Percentiles rank a stretch among this genome's conserved stretches.
Conservation (phyloP, 176 grass and related monocot species). For the Tillandsia leiboldiana region DNA sequence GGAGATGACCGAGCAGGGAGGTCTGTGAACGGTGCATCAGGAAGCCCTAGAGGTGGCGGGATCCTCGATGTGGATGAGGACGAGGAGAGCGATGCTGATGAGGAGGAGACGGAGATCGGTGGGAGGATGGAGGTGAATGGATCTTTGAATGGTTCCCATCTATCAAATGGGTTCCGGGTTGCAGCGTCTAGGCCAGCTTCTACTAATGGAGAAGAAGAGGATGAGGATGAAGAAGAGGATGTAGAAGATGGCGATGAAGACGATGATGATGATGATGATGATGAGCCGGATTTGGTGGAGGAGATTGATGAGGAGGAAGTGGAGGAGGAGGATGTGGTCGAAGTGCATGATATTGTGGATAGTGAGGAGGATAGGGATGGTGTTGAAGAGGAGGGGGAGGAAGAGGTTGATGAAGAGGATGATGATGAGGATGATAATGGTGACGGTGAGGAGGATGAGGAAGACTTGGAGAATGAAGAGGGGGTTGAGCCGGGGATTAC, state of each 20-base stretch:
- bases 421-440: slow-evolving; percentile 48
- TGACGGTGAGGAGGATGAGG: slow-evolving; percentile 38
- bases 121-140: slow-evolving; percentile 1
- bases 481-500: slow-evolving; percentile 42
- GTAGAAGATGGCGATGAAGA: slow-evolving; percentile 50
- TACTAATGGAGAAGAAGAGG: slow-evolving; percentile 39
- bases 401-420: slow-evolving; percentile 54
- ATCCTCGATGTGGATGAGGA: slow-evolving; percentile 80
- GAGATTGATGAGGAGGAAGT: slow-evolving; percentile 53
- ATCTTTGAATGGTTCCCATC: not conserved
- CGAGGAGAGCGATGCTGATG: slow-evolving; percentile 77
- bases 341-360: slow-evolving; percentile 48
- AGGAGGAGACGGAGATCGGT: slow-evolving; percentile 21
- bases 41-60: slow-evolving; percentile 8
- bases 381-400: slow-evolving; percentile 50
- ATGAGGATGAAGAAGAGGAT: slow-evolving; percentile 52
- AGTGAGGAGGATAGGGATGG: slow-evolving; percentile 48
- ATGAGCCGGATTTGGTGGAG: slow-evolving; percentile 51
- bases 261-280: slow-evolving; percentile 40
- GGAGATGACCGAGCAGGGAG: slow-evolving; percentile 22
- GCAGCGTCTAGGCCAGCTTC: slow-evolving; percentile 27
- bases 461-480: slow-evolving; percentile 48
- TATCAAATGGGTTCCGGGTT: slow-evolving; percentile 61
- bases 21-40: not conserved
- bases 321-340: slow-evolving; percentile 58